phyloP scores from a whole-genome alignment of 495 filamentous ascomycete species.

The Xylona heveae region DNA sequence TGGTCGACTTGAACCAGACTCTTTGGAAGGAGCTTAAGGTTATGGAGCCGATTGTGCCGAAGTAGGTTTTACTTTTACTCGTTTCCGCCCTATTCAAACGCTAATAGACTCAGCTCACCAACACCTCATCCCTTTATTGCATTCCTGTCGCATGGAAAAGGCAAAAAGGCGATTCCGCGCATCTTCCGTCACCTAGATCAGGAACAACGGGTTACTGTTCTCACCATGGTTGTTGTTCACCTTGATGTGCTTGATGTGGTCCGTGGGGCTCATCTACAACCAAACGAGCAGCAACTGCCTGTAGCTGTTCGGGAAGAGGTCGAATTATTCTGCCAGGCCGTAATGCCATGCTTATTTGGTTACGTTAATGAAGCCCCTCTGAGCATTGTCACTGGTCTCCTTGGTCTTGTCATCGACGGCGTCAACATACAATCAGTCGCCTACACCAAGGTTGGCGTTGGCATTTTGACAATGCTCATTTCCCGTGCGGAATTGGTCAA shows the following conservation, averaged over 20 bases:
- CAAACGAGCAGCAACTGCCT: conserved; percentile 46
- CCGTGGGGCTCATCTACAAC: conserved; percentile 44
- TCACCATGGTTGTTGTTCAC: conserved; percentile 91
- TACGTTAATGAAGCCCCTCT: conserved; percentile 83
- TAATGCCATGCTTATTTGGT: conserved; percentile 73
- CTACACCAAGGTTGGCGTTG: conserved; percentile 65
- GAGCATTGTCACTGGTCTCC: conserved; percentile 68
- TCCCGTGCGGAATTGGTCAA: conserved; percentile 86
- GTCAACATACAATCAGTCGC: conserved; percentile 60
- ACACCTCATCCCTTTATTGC: conserved; percentile 87
- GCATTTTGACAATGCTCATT: conserved; percentile 83
- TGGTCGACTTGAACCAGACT: conserved; percentile 50
- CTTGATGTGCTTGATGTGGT: conserved; percentile 84
- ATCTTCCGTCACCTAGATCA: conserved; percentile 85
- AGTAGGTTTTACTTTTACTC: conserved; percentile 15
- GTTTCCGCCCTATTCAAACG: not conserved
- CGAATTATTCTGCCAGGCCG: conserved; percentile 66
- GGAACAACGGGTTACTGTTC: conserved; percentile 78
- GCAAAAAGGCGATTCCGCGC: conserved; percentile 84
- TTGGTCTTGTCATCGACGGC: conserved; percentile 65
- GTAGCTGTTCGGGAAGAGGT: conserved; percentile 66
- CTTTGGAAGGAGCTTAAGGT: conserved; percentile 76
- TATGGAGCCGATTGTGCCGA: conserved; percentile 67
- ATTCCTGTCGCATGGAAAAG: conserved; percentile 83
- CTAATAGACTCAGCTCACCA: conserved; percentile 18